Evolutionary conservation across 352 stramenopile species (phyloP), one percentile per base, ranked within the genome.

Genomic region (Globisporangium paroecandrum): DNA sequence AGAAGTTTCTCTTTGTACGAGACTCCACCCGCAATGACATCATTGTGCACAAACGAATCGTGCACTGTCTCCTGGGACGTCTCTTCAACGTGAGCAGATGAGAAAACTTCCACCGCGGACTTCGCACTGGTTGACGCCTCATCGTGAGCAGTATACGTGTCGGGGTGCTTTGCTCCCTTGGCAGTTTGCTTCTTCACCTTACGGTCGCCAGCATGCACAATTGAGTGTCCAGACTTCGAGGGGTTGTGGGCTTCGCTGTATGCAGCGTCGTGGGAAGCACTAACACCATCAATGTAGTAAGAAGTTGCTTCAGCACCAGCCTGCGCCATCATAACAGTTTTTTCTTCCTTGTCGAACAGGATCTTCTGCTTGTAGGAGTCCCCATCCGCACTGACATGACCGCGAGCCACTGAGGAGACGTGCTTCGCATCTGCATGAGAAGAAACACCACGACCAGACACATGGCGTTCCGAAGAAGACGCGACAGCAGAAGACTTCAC

Each of bases 131-230:
- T 25, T 25, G 38, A 55, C 58, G 25, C 10, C 5, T 56, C 58
- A 13, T 9, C 22, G 24, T 24, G 36, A 55, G 13, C 15, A 55
- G 24, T 34, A 63, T 36, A 54, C 41, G 22, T 25, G 24, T n/a
- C 54, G 7, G 38, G 41, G 2, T 41, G 41, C 18, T 64, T 41
- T 13, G 24, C 9, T 25, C 36, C 46, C 38, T 64, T 64, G 6
- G 38, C 8, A 22, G 5, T 25, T 20, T 51, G 58, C 24, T 64
- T 64, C 38, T 56, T 64, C 24, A 9, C 58, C 38, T 64, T 64
- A 22, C 46, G 36, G 12, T 64, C 58, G 20, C 41, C 20, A 15
- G 29, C 8, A 64, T 64, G 58, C 22, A 38, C 18, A 20, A 34
- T 34, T 1, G 22, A 25, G 24, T 64, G 58, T 25, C 32, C 41